These are phyloP conservation scores for Komagataella pseudopastoris DNA, from an alignment of 805 yeast species.

Conservation along the genomic window DNA sequence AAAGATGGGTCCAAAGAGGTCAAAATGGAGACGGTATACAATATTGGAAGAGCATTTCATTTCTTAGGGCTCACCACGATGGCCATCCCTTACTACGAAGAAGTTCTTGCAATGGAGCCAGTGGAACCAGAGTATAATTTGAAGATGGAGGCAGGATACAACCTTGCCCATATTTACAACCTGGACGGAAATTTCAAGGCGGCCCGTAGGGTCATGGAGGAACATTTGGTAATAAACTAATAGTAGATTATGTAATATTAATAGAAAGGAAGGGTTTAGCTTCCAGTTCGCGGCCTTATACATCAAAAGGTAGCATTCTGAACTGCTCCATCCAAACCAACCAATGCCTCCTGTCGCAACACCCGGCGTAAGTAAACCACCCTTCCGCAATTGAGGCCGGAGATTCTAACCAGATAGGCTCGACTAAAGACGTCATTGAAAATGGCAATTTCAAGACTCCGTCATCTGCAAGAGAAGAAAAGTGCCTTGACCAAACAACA, in stretches of 20 bases:
- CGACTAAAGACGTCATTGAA: constrained; percentile 29
- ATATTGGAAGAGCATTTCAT: constrained; percentile 77
- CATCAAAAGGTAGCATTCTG: not conserved
- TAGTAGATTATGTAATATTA: not conserved
- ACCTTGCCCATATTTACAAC: constrained; percentile 62
- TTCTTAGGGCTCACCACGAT: constrained; percentile 62
- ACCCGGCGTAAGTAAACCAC: constrained; percentile 12
- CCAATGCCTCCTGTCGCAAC: constrained; percentile 15
- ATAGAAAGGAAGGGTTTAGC: not conserved
- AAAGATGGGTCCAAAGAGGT: constrained; percentile 20
- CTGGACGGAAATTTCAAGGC: constrained; percentile 57
- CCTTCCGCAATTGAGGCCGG: not conserved
- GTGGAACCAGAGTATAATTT: constrained; percentile 38
- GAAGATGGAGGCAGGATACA: constrained; percentile 75
- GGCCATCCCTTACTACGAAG: constrained; percentile 64
- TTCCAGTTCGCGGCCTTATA: not conserved
- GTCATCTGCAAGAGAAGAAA: constrained; percentile 63
- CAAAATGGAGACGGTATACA: constrained; percentile 67
- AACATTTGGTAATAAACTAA: constrained; percentile 27
- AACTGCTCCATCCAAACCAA: not conserved
- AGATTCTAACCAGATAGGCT: not conserved
- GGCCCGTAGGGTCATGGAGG: constrained; percentile 52
- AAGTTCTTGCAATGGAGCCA: constrained; percentile 36
- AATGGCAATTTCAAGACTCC: constrained; percentile 59
- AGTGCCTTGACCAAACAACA: constrained; percentile 65